Conservation (phyloP, 2,329 filamentous ascomycete genomes). For the Fusarium transvaalense region DNA sequence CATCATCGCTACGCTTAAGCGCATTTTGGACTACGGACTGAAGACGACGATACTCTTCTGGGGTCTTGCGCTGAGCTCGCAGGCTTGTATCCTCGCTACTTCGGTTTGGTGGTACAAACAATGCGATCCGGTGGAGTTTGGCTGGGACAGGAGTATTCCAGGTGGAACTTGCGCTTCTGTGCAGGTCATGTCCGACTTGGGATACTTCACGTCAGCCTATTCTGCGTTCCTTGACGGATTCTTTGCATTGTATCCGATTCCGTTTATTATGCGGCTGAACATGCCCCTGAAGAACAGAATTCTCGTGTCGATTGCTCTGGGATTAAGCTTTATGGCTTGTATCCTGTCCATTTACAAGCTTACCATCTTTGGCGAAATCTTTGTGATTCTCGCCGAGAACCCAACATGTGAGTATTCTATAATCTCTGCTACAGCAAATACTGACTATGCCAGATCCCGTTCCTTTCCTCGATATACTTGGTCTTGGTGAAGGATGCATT, state of each 20-base stretch:
- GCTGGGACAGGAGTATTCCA: conserved; percentile 41
- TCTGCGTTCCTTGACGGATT: conserved; percentile 47
- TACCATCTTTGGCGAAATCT: conserved; percentile 42
- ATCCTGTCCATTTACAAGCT: conserved; percentile 47
- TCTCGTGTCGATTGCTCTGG: conserved; percentile 43
- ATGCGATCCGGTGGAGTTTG: conserved; percentile 42
- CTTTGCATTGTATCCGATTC: conserved; percentile 47
- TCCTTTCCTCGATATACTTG: conserved; percentile 46
- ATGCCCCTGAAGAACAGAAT: conserved; percentile 45
- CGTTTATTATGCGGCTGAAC: conserved; percentile 47
- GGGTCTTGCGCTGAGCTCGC: conserved; percentile 41
- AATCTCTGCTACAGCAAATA: rapidly evolving
- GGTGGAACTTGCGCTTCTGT: conserved; percentile 38
- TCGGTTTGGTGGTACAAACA: conserved; percentile 48
- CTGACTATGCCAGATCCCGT: conserved; percentile 17
- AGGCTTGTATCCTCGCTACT: conserved; percentile 43
- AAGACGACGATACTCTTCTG: conserved; percentile 45
- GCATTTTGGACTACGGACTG: conserved; percentile 46
- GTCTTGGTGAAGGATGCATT: conserved; percentile 44
- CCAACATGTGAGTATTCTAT: conserved; percentile 39
- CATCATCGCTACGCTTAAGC: conserved; percentile 47
- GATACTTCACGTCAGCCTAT: conserved; percentile 47
- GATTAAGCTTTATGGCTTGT: conserved; percentile 42
- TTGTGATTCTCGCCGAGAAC: conserved; percentile 40
- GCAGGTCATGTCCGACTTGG: conserved; percentile 40